Evolutionary conservation across 2,329 filamentous ascomycete genomes (phyloP).

Genomic region (Botryotinia narcissicola): DNA sequence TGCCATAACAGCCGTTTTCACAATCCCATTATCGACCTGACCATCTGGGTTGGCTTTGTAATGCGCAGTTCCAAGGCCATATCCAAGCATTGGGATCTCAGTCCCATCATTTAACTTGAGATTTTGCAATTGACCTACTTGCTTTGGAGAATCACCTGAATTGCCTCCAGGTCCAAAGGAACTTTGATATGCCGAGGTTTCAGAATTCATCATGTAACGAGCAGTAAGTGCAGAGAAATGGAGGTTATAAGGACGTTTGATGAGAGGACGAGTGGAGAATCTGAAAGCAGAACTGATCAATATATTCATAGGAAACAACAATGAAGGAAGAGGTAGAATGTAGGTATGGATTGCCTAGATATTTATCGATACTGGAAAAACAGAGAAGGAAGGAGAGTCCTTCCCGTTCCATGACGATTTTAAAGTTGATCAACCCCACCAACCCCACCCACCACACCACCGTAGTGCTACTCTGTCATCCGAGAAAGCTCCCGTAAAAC

Average conservation of each 20-base stretch:
- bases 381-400: background rate
- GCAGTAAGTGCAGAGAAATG: background rate
- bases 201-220: conserved; percentile 44
- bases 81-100: conserved; percentile 68
- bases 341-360: background rate
- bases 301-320: background rate
- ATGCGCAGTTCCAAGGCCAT: conserved; percentile 68
- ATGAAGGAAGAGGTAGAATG: background rate
- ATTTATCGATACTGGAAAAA: background rate
- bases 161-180: conserved; percentile 38
- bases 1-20: conserved; percentile 55
- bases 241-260: background rate
- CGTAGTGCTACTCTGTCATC: background rate
- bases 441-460: background rate
- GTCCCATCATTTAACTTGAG: conserved; percentile 73
- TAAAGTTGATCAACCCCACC: background rate
- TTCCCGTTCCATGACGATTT: background rate
- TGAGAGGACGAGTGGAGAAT: background rate
- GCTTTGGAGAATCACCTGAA: conserved; percentile 77
- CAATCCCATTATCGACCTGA: conserved; percentile 52
- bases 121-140: conserved; percentile 47
- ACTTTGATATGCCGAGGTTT: conserved; percentile 40
- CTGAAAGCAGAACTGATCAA: background rate
- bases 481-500: background rate
- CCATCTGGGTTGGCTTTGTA: conserved; percentile 48